A percentile compares a stretch with the other conserved stretches of the same genome.
phyloP scores from a whole-genome alignment of 495 filamentous ascomycete species.

The Penicillium parvum region DNA sequence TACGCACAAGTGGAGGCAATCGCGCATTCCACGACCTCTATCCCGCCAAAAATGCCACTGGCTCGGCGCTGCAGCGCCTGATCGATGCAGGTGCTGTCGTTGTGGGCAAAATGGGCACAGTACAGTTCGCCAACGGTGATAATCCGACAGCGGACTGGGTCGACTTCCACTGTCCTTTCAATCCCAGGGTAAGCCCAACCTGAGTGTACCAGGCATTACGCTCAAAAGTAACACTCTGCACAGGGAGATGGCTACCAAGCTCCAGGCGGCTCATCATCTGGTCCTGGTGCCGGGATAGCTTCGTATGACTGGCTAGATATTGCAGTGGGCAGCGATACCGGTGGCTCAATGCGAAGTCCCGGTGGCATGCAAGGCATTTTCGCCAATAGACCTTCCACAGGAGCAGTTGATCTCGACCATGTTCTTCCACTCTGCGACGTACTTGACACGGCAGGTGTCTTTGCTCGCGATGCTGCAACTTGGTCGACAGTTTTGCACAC shows the following conservation, averaged over 20 bases:
- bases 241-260: slow-evolving; percentile 41
- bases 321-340: slow-evolving; percentile 40
- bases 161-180: slow-evolving; percentile 41
- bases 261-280: slow-evolving; percentile 35
- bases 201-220: background rate
- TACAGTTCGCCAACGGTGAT: slow-evolving; percentile 43
- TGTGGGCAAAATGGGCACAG: slow-evolving; percentile 46
- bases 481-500: slow-evolving; percentile 45
- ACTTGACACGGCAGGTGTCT: slow-evolving; percentile 48
- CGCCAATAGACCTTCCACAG: slow-evolving; percentile 26
- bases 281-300: slow-evolving; percentile 33
- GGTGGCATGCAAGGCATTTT: slow-evolving; percentile 34
- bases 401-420: slow-evolving; percentile 17
- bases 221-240: background rate
- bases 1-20: slow-evolving; percentile 38
- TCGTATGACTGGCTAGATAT: slow-evolving; percentile 42
- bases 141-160: slow-evolving; percentile 36
- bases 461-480: slow-evolving; percentile 41
- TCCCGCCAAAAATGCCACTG: slow-evolving; percentile 25
- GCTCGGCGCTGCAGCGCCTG: slow-evolving; percentile 32
- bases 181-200: slow-evolving; percentile 25
- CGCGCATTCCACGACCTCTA: slow-evolving; percentile 39
- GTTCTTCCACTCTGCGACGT: slow-evolving; percentile 43
- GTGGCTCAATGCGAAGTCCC: slow-evolving; percentile 31
- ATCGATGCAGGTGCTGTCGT: slow-evolving; percentile 43